A percentile compares a stretch with the other conserved stretches of the same genome.
Conservation (phyloP, 2,329 filamentous ascomycete genomes). For the Pyrenophora graminea region DNA sequence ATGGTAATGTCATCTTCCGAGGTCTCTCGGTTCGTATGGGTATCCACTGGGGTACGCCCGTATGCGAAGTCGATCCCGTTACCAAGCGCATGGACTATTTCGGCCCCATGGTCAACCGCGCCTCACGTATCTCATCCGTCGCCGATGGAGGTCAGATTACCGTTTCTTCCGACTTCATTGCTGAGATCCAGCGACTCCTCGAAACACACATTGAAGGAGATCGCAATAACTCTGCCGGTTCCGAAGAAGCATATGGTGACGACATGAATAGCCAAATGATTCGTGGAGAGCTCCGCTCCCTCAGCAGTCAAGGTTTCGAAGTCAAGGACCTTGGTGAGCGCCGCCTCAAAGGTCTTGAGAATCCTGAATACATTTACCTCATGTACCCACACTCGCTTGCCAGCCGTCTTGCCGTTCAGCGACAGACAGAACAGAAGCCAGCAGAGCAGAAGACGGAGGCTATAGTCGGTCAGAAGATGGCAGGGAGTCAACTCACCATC, state of each 20-base stretch:
- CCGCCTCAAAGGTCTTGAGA: constrained; percentile 95
- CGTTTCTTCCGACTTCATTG: constrained; percentile 95
- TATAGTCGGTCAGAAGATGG: constrained; percentile 63
- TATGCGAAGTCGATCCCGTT: constrained; percentile 93
- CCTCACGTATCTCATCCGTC: constrained; percentile 88
- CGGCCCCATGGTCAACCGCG: constrained; percentile 98
- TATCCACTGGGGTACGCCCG: constrained; percentile 91
- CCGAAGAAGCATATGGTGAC: constrained; percentile 75
- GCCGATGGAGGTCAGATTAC: constrained; percentile 97
- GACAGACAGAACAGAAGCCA: constrained; percentile 53
- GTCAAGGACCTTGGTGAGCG: constrained; percentile 95
- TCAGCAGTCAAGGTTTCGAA: constrained; percentile 91
- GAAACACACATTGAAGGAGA: constrained; percentile 89
- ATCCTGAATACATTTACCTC: constrained; percentile 92
- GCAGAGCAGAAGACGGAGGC: constrained; percentile 43
- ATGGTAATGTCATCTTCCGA: constrained; percentile 87
- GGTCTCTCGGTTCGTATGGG: constrained; percentile 97
- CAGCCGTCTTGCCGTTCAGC: constrained; percentile 75
- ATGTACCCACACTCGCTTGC: constrained; percentile 90
- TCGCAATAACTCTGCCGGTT: constrained; percentile 67
- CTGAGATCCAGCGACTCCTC: constrained; percentile 88
- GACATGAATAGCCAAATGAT: constrained; percentile 77
- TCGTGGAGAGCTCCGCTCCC: constrained; percentile 80
- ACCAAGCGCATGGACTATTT: constrained; percentile 99
- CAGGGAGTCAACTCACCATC: constrained; percentile 71